phyloP scores from a whole-genome alignment of 2,329 filamentous ascomycete genomes.

The Alternaria conjuncta region DNA sequence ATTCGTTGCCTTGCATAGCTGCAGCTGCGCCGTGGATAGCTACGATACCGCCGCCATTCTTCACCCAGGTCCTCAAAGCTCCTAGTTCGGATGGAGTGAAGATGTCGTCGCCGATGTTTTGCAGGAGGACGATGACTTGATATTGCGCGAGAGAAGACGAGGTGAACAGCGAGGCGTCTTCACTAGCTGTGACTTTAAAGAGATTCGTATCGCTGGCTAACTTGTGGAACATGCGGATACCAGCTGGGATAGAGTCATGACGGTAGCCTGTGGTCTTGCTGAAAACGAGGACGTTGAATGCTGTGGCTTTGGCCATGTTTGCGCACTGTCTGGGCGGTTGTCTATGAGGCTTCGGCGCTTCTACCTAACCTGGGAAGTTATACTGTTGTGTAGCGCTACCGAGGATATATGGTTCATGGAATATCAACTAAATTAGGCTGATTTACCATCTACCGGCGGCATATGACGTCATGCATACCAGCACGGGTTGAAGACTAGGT shows the following conservation, averaged over 20 bases:
- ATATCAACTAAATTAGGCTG: background rate
- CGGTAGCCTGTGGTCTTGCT: conserved; percentile 37
- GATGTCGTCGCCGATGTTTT: conserved; percentile 22
- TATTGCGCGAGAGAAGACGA: conserved; percentile 9
- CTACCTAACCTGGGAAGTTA: background rate
- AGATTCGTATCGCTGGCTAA: conserved; percentile 6
- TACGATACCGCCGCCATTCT: conserved; percentile 30
- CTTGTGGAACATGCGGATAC: conserved; percentile 18
- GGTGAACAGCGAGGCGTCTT: conserved; percentile 25
- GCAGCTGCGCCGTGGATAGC: conserved; percentile 37
- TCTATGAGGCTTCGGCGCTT: background rate
- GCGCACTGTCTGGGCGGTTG: background rate
- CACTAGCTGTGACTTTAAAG: conserved; percentile 24
- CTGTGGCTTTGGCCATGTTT: background rate
- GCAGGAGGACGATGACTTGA: conserved; percentile 23
- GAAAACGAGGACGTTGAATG: conserved; percentile 31
- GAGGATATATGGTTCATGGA: background rate
- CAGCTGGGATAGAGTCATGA: conserved; percentile 33
- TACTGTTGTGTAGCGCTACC: background rate
- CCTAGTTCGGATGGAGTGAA: conserved; percentile 16
- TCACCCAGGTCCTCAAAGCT: conserved; percentile 23
- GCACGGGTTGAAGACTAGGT: background rate
- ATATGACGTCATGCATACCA: background rate
- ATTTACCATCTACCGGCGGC: background rate
- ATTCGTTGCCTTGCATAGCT: conserved; percentile 27